Evolutionary conservation across 768 basidiomycete genomes (phyloP).

Genomic region (Mrakia gelida): DNA sequence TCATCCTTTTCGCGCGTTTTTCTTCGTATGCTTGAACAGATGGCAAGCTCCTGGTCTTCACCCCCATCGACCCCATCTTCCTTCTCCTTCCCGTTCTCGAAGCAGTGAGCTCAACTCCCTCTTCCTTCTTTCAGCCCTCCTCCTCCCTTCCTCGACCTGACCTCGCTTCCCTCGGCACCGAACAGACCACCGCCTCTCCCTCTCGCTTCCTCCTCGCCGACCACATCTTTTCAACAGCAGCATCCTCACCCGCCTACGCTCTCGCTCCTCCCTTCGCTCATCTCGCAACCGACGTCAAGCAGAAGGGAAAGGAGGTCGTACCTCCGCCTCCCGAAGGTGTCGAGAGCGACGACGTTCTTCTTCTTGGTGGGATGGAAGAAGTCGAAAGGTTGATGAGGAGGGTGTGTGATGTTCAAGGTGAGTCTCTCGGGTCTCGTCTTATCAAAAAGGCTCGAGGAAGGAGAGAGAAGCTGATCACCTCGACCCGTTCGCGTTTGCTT

Average conservation of each 20-base stretch:
- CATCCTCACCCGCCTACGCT: not conserved
- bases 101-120: constrained; percentile 10
- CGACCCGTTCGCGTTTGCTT: not conserved
- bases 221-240: constrained; percentile 30
- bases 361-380: not conserved
- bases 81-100: constrained; percentile 25
- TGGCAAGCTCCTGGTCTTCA: constrained; percentile 24
- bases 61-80: constrained; percentile 26
- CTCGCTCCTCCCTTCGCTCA: constrained; percentile 18
- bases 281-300: not conserved
- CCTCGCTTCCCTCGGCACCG: not conserved
- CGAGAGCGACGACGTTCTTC: constrained; percentile 18
- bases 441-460: not conserved
- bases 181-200: constrained; percentile 29
- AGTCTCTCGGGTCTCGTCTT: not conserved
- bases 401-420: constrained; percentile 28
- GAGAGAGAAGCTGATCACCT: not conserved
- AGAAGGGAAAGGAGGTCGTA: constrained; percentile 10
- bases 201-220: constrained; percentile 29
- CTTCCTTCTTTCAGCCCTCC: not conserved
- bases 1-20: not conserved
- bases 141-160: not conserved
- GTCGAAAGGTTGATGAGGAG: constrained; percentile 12
- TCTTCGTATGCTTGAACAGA: not conserved
- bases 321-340: not conserved